phyloP scores from a whole-genome alignment of 352 stramenopile species.

The Pythium biforme region DNA sequence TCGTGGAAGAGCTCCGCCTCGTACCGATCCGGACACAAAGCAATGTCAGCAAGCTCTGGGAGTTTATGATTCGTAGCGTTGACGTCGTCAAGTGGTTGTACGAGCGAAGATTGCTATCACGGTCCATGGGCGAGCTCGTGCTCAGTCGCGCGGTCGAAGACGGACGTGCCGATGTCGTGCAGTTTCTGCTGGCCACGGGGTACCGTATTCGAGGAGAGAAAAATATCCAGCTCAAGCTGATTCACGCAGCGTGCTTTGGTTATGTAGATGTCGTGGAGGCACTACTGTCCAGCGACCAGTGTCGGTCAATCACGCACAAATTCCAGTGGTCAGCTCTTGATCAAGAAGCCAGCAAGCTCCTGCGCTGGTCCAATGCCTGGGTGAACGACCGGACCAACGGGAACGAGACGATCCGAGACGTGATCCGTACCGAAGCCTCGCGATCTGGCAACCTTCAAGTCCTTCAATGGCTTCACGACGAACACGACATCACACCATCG shows the following conservation, averaged over 20 bases:
- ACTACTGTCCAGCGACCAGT: constrained; percentile 2
- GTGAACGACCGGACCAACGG: background rate
- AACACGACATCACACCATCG: background rate
- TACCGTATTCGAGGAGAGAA: background rate
- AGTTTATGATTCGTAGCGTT: constrained; percentile 1
- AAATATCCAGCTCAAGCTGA: background rate
- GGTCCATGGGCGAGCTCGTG: background rate
- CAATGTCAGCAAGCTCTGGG: background rate
- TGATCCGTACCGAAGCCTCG: background rate
- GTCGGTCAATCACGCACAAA: background rate
- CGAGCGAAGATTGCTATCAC: background rate
- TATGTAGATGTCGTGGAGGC: background rate
- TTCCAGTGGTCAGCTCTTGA: background rate
- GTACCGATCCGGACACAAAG: background rate
- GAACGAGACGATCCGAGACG: background rate
- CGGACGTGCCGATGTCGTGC: background rate
- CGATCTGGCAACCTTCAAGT: background rate
- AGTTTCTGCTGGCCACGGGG: background rate
- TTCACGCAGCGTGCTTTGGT: constrained; percentile 1
- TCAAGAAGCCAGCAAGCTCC: background rate
- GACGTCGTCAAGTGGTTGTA: constrained; percentile 5
- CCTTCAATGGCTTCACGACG: background rate
- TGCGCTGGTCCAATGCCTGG: background rate
- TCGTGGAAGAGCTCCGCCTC: background rate
- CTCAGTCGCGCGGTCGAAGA: background rate